phyloP scores from a whole-genome alignment of 2,329 filamentous ascomycete genomes.

The Sclerotinia nivalis region DNA sequence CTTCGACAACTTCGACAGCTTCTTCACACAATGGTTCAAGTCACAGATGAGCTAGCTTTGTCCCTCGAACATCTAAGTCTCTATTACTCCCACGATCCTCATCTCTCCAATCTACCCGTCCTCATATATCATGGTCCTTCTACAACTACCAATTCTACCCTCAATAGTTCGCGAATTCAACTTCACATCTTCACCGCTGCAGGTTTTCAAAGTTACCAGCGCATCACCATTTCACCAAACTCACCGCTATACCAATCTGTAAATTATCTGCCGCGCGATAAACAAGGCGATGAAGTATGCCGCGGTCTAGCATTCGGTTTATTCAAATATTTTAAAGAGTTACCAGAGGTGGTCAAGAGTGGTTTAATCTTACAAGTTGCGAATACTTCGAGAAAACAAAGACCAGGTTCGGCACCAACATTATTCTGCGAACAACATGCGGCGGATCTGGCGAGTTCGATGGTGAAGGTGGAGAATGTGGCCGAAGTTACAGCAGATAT shows the following conservation, averaged over 20 bases:
- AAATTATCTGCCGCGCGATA: constrained; percentile 84
- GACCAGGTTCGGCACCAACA: constrained; percentile 59
- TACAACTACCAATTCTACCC: constrained; percentile 81
- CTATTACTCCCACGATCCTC: constrained; percentile 84
- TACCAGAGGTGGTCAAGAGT: constrained; percentile 74
- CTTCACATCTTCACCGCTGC: constrained; percentile 88
- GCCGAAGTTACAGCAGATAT: constrained; percentile 72
- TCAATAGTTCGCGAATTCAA: constrained; percentile 91
- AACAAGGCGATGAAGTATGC: constrained; percentile 92
- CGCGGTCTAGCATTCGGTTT: constrained; percentile 89
- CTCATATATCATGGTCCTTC: constrained; percentile 92
- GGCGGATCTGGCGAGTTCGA: constrained; percentile 81
- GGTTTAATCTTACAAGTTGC: constrained; percentile 58
- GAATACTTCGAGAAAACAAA: constrained; percentile 47
- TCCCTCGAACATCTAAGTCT: constrained; percentile 80
- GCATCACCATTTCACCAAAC: constrained; percentile 89
- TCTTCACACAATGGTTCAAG: constrained; percentile 73
- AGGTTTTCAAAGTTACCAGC: constrained; percentile 85
- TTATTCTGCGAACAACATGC: constrained; percentile 92
- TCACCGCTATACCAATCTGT: constrained; percentile 91
- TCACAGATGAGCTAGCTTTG: constrained; percentile 74
- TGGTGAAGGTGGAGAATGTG: constrained; percentile 79
- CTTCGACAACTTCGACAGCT: constrained; percentile 33
- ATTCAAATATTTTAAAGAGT: constrained; percentile 89
- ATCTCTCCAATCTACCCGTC: constrained; percentile 77